Evolutionary conservation across 2,329 filamentous ascomycete genomes (phyloP), one percentile per base, ranked within the genome.

Genomic region (Biscogniauxia sp.): DNA sequence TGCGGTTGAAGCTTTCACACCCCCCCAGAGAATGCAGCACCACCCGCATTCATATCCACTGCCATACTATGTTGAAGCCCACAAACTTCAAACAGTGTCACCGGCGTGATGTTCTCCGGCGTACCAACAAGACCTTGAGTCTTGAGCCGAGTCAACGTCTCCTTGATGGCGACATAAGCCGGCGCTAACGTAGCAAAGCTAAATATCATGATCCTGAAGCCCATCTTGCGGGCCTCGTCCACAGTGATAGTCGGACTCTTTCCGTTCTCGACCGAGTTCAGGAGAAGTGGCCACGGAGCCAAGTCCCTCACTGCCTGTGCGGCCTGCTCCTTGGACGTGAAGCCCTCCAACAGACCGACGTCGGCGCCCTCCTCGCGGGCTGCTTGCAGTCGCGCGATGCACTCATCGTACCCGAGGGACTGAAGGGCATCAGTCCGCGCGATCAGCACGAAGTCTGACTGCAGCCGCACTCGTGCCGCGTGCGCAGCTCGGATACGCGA

Each of bases 351-450:
- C 61, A 89, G 83, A 0, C 79, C 81, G 1, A 83, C 82, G 65
- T 89, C 86, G 1, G 85, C 86, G 20, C 86, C 85, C 13, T 79
- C 80, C 1, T 77, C 77, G 0, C 80, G 73, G 0, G 86, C 86
- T 1, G 74, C 76, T 60, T 74, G 75, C 20, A 89, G 72, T 1
- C 86, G 74, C 1, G 66, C 65, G 8, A 87, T 71, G 1, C 84
- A 82, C 65, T 83, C 84, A 9, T 84, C 83, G 63, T 83, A 88
- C 0, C 85, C 86, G 5, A 79, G 75, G 0, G 77, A 75, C 61
- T 86, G 84, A 3, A 87, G 73, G 1, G 86, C 83, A 66, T 89
- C 87, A 0, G 86, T 89, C 11, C 87, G 79, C 0, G 86, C 86
- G 59, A 90, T 88, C 58, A 89, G 79, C 26, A 89, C 79, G 45